A percentile compares a stretch with the other conserved stretches of the same genome.
phyloP scores from a whole-genome alignment of 2,329 filamentous ascomycete genomes.

The Aureobasidium sp. region DNA sequence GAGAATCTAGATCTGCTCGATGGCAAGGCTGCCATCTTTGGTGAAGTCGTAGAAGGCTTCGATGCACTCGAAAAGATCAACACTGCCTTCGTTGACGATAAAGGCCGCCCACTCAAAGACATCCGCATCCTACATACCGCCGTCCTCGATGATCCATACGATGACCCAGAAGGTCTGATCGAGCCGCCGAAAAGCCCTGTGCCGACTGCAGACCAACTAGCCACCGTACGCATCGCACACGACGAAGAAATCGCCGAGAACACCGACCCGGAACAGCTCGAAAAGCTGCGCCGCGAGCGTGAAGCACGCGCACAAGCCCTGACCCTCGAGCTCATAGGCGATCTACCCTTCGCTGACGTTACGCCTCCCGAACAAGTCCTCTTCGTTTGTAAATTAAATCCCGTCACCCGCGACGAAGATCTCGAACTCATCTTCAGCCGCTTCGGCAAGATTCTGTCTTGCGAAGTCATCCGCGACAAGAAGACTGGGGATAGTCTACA shows the following conservation, averaged over 20 bases:
- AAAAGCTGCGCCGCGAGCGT: constrained; percentile 83
- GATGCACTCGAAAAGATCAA: constrained; percentile 96
- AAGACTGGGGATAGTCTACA: constrained; percentile 96
- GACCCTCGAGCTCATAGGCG: constrained; percentile 97
- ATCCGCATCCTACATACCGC: constrained; percentile 96
- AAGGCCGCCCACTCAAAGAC: constrained; percentile 89
- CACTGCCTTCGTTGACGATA: constrained; percentile 85
- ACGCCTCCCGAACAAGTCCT: constrained; percentile 97
- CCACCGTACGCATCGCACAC: constrained; percentile 91
- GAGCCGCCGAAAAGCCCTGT: constrained; percentile 84
- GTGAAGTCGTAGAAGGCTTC: constrained; percentile 95
- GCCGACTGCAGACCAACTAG: constrained; percentile 86
- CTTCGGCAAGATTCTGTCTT: constrained; percentile 95
- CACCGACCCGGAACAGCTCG: constrained; percentile 81
- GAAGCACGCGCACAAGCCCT: constrained; percentile 95
- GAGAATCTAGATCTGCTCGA: constrained; percentile 93
- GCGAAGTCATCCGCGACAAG: constrained; percentile 95
- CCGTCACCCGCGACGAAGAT: constrained; percentile 95
- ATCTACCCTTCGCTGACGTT: constrained; percentile 97
- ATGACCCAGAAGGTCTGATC: constrained; percentile 79
- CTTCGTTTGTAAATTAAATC: constrained; percentile 99
- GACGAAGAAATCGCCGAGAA: constrained; percentile 85
- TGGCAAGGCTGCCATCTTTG: constrained; percentile 95
- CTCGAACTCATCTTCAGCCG: constrained; percentile 96
- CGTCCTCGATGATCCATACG: constrained; percentile 91